phyloP scores from a whole-genome alignment of 768 basidiomycete species.

The Gelatoporia subvermispora region DNA sequence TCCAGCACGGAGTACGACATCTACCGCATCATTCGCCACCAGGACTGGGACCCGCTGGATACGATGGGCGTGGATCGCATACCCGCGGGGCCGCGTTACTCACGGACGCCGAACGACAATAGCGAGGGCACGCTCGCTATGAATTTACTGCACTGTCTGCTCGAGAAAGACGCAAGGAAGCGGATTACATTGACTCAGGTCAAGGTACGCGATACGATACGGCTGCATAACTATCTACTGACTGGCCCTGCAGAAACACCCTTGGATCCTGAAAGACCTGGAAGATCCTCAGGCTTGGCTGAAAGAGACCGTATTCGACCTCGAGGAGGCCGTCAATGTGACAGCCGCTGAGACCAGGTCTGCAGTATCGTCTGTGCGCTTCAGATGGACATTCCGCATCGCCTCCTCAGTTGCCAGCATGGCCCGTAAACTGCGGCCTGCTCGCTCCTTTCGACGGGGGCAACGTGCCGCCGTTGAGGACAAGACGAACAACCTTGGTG shows the following conservation, averaged over 20 bases:
- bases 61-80: constrained; percentile 70
- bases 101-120: constrained; percentile 25
- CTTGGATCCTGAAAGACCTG: constrained; percentile 70
- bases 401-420: constrained; percentile 40
- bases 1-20: constrained; percentile 65
- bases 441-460: constrained; percentile 23
- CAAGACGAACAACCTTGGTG: constrained; percentile 23
- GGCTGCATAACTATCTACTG: neutral
- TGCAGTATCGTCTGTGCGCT: constrained; percentile 64
- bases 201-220: constrained; percentile 56
- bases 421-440: constrained; percentile 39
- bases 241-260: constrained; percentile 38
- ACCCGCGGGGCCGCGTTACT: constrained; percentile 58
- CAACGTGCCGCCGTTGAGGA: constrained; percentile 10
- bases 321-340: constrained; percentile 48
- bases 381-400: constrained; percentile 51
- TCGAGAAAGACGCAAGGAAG: constrained; percentile 73
- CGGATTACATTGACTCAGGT: constrained; percentile 78
- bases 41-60: constrained; percentile 63
- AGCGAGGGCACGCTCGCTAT: constrained; percentile 62
- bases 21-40: constrained; percentile 74
- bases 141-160: constrained; percentile 64
- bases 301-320: constrained; percentile 47
- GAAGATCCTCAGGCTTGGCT: constrained; percentile 69
- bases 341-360: constrained; percentile 73